Evolutionary conservation across 2,329 filamentous ascomycete species (phyloP).

Genomic region (Lizonia empirigonia): DNA sequence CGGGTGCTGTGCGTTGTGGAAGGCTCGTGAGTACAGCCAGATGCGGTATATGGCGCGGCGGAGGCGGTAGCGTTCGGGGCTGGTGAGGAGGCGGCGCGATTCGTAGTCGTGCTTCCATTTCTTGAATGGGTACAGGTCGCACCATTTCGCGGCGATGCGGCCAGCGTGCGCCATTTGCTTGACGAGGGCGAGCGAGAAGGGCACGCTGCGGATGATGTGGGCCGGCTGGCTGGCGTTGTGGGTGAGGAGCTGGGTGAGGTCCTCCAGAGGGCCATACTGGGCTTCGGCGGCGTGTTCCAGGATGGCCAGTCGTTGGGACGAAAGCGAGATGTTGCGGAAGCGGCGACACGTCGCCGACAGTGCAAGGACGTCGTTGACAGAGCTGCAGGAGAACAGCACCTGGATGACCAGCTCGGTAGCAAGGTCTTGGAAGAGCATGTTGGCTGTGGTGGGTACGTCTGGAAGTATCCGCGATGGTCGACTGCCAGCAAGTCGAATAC

Average conservation of each 20-base stretch:
- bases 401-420: constrained; percentile 65
- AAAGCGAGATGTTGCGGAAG: constrained; percentile 58
- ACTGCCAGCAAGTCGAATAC: not conserved
- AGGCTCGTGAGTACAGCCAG: constrained; percentile 65
- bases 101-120: constrained; percentile 66
- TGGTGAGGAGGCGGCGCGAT: constrained; percentile 59
- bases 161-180: constrained; percentile 62
- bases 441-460: constrained; percentile 24
- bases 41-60: constrained; percentile 65
- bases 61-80: constrained; percentile 57
- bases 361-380: constrained; percentile 59
- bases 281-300: constrained; percentile 59
- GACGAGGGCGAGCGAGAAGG: constrained; percentile 61
- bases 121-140: constrained; percentile 66
- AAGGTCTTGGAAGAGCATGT: constrained; percentile 61
- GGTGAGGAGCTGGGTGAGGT: constrained; percentile 65
- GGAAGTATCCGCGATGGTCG: not conserved
- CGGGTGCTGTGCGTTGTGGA: constrained; percentile 59
- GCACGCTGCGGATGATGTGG: constrained; percentile 59
- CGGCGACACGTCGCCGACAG: constrained; percentile 62
- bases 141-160: constrained; percentile 62
- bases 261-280: constrained; percentile 63
- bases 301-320: constrained; percentile 61
- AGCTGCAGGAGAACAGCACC: constrained; percentile 60
- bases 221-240: constrained; percentile 65